Base-by-base conservation (phyloP, 176 grass and related monocot genomes). In the Carex cristatella region DNA sequence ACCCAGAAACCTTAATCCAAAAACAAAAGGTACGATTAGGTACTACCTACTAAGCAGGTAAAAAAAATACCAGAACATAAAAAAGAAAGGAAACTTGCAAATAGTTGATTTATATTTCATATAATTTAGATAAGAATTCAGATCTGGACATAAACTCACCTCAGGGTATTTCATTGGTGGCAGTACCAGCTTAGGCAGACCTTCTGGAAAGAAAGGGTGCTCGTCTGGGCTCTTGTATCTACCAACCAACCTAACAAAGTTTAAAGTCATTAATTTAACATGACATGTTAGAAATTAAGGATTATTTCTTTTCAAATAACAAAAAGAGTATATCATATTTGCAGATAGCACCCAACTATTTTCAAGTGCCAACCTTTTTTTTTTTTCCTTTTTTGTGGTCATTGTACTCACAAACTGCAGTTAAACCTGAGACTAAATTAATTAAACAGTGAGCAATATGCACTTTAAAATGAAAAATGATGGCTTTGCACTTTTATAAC, bases 211-310 rank as follows among this genome's bases (percentile, higher is more conserved):
- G 88, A 99, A 99, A 49, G 91, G 88, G 66, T 99, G 91, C 84
- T 99, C 97, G 91, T 99, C 97, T 63, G 97, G 97, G 81, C 97
- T 95, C 79, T 94, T 89, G 75, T 99, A 99, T 88, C 97, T 94
- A 62, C 97, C 91, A 90, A 92, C 93, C 97, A 90, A 92, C 93
- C 97, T 96, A 87, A 84, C 78, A 66, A 67, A 81, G 37, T 68
- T 79, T 65, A 33, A 65, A 80, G 85, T 72, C 11, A 48, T 48
- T 32, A 19, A 5, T 57, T 85, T 49, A 84, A 70, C 55, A 88
- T 59, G 32, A 70, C 35, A 35, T 8, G 67, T 65, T 71, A 71
- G 14, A 8, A 44, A 46, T 23, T 72, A 7, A 49, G 18, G 10
- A 51, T 51, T 51, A 75, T 54, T 13, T 75, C 46, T 75, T 53